These are phyloP conservation scores for Lithocarpus polystachyus DNA, from an alignment of 306 rosid genomes.

Conservation along the genomic window DNA sequence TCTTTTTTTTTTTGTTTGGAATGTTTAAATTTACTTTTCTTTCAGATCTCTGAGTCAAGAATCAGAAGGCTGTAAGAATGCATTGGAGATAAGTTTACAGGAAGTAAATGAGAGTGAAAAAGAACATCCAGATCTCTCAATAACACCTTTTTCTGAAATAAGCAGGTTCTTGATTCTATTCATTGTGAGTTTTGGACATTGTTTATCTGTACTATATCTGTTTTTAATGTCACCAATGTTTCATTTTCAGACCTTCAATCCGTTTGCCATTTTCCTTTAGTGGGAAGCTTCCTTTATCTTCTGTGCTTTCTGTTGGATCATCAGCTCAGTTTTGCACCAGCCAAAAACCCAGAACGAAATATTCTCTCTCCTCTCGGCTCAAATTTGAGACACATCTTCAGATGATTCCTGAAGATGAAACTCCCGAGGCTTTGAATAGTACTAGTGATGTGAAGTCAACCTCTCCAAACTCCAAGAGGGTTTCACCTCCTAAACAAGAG, in stretches of 20 bases:
- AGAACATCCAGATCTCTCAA: background rate
- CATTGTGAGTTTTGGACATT: background rate
- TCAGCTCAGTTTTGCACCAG: constrained; percentile 43
- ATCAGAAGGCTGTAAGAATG: too few species aligned
- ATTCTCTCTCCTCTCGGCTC: constrained; percentile 34
- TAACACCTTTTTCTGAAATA: background rate
- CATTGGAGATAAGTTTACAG: background rate
- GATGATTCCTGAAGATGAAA: constrained; percentile 50
- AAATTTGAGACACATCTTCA: constrained; percentile 42
- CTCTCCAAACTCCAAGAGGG: constrained; percentile 82
- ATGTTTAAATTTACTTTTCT: background rate
- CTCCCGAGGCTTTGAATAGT: constrained; percentile 45
- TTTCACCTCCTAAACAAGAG: constrained; percentile 61
- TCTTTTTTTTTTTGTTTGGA: background rate
- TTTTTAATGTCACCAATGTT: background rate
- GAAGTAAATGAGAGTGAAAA: background rate
- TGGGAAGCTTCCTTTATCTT: constrained; percentile 63
- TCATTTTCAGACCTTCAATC: constrained; percentile 47
- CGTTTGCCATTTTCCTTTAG: constrained; percentile 50
- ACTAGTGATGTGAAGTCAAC: constrained; percentile 53
- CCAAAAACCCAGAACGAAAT: constrained; percentile 46
- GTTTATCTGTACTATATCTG: background rate
- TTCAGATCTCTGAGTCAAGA: background rate
- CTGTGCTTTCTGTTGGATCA: constrained; percentile 44
- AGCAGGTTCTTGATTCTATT: constrained; percentile 21